Evolutionary conservation across 129 eudicot genomes (phyloP), one percentile per base, ranked within the genome.

Genomic region (Gnaphalium uliginosum): DNA sequence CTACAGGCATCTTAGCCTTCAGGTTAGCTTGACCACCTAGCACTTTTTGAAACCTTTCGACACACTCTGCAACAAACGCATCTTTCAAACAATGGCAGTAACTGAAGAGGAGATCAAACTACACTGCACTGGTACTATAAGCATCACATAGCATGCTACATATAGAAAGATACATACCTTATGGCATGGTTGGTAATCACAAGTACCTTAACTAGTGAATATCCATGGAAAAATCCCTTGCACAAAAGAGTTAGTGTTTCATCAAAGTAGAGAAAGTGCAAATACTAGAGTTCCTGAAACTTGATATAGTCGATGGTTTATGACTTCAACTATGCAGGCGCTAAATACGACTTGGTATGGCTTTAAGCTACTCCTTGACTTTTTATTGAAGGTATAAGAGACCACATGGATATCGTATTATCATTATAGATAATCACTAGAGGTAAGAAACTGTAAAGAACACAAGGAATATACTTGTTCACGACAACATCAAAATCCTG

Each of bases 171-270:
- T 19, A n/a, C 19, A 27, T 86, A 93, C 96, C 96, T 93, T 71
- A 93, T 77, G 43, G 96, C 96, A 84, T 93, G 98, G 85, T 93
- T 88, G 78, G 90, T 79, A 69, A 93, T 90, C 96, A 93, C 88
- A 80, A 90, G 91, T 76, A 86, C 87, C 10, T 96, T 93, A 24
- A 93, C 81, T 57, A 84, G 72, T 37, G 97, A 88, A 81, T 88
- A 90, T 75, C 97, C 97, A 79, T 93, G 96, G 80, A 93, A 93
- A 87, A 90, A 93, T 32, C 96, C 98, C 89, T 97, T 93, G 89
- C 59, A 78, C 6, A 27, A 59, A 72, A 43, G 59, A 79, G 71
- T 18, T 8, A 29, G 29, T 26, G 68, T 70, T 68, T 48, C 60
- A 69, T 67, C 8, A 71, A 10, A 61, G 19, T 19, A 27, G 22